phyloP scores from a whole-genome alignment of 352 stramenopile species.

The Phytophthora pistaciae region DNA sequence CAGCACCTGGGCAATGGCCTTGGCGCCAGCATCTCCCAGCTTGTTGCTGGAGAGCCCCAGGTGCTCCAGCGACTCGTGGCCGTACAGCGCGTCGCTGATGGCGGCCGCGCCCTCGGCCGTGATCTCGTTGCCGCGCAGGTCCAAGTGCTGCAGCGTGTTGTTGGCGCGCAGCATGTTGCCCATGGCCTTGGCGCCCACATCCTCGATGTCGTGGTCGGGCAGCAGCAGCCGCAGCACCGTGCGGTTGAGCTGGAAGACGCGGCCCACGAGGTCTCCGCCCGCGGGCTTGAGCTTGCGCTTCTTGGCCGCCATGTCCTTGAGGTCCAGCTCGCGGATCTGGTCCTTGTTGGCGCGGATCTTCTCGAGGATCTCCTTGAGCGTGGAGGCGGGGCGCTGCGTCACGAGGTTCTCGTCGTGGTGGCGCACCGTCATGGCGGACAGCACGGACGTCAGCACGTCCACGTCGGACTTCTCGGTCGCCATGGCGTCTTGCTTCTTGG shows the following conservation, averaged over 20 bases:
- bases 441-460: slow-evolving; percentile 44
- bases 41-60: slow-evolving; percentile 54
- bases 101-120: slow-evolving; percentile 34
- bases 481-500: too few relatives aligned
- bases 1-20: slow-evolving; percentile 52
- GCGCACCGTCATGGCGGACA: slow-evolving; percentile 46
- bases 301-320: slow-evolving; percentile 62
- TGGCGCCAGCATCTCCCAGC: slow-evolving; percentile 56
- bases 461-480: slow-evolving; percentile 24
- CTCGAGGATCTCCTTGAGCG: slow-evolving; percentile 65
- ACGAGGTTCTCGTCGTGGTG: slow-evolving; percentile 46
- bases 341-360: slow-evolving; percentile 65
- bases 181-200: slow-evolving; percentile 54
- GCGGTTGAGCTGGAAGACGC: slow-evolving; percentile 62
- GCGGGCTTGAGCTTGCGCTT: slow-evolving; percentile 49
- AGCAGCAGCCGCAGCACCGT: slow-evolving; percentile 56
- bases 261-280: slow-evolving; percentile 53
- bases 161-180: slow-evolving; percentile 62
- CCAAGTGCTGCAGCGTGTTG: slow-evolving; percentile 57
- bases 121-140: slow-evolving; percentile 63
- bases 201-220: slow-evolving; percentile 62
- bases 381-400: slow-evolving; percentile 43
- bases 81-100: slow-evolving; percentile 53
- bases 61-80: slow-evolving; percentile 58
- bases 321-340: slow-evolving; percentile 59